Evolutionary conservation across 2,329 filamentous ascomycete genomes (phyloP), one percentile per base, ranked within the genome.

Genomic region (Sclerotinia sclerotiorum): DNA sequence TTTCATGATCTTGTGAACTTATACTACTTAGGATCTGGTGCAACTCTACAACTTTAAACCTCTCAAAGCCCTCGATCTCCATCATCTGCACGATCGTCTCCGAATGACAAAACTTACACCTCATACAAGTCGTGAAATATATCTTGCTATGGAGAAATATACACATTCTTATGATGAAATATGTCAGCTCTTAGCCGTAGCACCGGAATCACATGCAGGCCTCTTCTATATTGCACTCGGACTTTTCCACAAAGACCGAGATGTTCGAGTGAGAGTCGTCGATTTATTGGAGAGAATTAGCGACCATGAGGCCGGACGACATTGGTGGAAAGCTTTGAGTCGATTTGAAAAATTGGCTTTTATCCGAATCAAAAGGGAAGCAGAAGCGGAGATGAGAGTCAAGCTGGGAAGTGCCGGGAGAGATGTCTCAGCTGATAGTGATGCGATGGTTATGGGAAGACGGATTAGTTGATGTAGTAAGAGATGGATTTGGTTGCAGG

Each of bases 171-270:
- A 96, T 77, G 90, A 92, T 74, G 92, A 94, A 74, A 92, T 97
- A 70, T 94, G 90, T 74, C 89, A 97, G 69, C 84, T 97, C 7
- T 84, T 97, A 8, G 89, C 88, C 39, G 90, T 95, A 8, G 89
- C 93, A 7, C 93, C 93, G 10, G 93, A 97, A 80, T 91, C 88
- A 39, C 92, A 95, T 74, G 91, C 90, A 0, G 95, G 93, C 0
- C 84, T 98, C 3, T 98, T 98, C 78, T 97, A 97, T 75, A 81
- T 99, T 35, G 92, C 90, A 6, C 85, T 98, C 64, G 95, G 95
- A 0, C 83, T 99, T 7, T 97, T 98, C 78, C 95, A 99, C 81
- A 93, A 93, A 67, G 88, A 94, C 72, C 84, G 85, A 48, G 90
- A 93, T 64, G 94, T 97, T 15, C 85, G 95, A 48, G 81, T 90